Evolutionary conservation across 2,329 filamentous ascomycete genomes (phyloP).

Genomic region (Erysiphe pulchra): DNA sequence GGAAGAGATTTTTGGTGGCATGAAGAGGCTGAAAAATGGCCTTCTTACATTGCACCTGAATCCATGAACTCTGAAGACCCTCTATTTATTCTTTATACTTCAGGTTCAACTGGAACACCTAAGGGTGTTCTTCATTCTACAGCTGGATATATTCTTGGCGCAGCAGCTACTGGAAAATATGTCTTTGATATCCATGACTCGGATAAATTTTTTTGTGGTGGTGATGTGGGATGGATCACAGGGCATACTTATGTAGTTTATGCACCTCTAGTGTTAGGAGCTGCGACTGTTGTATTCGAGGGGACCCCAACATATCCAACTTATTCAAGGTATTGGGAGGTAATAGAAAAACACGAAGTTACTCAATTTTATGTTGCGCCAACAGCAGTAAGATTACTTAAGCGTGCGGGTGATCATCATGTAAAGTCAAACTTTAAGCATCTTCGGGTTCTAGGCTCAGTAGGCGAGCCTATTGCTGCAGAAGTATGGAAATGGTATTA

Average conservation of each 20-base stretch:
- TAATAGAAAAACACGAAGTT: slow-evolving; percentile 81
- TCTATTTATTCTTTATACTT: slow-evolving; percentile 92
- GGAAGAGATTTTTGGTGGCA: slow-evolving; percentile 83
- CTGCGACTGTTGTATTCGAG: slow-evolving; percentile 90
- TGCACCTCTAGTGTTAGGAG: slow-evolving; percentile 73
- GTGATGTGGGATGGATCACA: slow-evolving; percentile 97
- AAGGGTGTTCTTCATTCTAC: slow-evolving; percentile 99
- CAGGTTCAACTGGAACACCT: slow-evolving; percentile 90
- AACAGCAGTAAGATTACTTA: slow-evolving; percentile 74
- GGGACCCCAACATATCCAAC: slow-evolving; percentile 92
- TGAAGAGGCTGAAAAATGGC: slow-evolving; percentile 94
- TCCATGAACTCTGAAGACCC: slow-evolving; percentile 83
- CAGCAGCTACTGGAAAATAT: slow-evolving; percentile 86
- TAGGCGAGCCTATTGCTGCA: slow-evolving; percentile 90
- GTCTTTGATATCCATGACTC: slow-evolving; percentile 93
- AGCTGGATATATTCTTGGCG: slow-evolving; percentile 79
- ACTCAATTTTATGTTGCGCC: slow-evolving; percentile 98
- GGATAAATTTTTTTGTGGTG: slow-evolving; percentile 90
- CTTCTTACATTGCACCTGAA: slow-evolving; percentile 73
- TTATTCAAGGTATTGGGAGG: slow-evolving; percentile 98
- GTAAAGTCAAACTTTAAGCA: slow-evolving; percentile 76
- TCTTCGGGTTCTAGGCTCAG: slow-evolving; percentile 72
- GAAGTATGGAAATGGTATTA: slow-evolving; percentile 99
- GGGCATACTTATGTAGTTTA: slow-evolving; percentile 98
- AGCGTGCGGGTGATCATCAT: slow-evolving; percentile 83